These are phyloP conservation scores for Candida argentea DNA, from an alignment of 805 yeast species.

Conservation along the genomic window DNA sequence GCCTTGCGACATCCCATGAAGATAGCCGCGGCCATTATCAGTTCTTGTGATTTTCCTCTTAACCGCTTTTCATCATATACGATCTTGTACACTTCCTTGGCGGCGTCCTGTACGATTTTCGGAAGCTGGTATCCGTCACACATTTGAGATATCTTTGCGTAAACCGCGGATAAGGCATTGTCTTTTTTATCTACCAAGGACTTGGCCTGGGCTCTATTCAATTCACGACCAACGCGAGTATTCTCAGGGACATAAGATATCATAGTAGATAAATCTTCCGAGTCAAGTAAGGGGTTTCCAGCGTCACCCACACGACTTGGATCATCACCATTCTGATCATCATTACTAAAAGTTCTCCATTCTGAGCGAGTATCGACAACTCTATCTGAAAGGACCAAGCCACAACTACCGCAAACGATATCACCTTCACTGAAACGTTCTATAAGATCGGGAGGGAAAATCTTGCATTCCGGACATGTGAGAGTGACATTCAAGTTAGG, in stretches of 20 bases:
- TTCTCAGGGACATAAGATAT: slow-evolving; percentile 84
- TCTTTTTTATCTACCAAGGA: slow-evolving; percentile 82
- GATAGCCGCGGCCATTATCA: slow-evolving; percentile 94
- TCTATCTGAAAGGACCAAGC: slow-evolving; percentile 82
- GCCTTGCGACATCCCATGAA: slow-evolving; percentile 92
- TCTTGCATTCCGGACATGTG: slow-evolving; percentile 93
- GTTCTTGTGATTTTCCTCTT: slow-evolving; percentile 85
- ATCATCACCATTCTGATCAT: slow-evolving; percentile 96
- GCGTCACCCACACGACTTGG: slow-evolving; percentile 99
- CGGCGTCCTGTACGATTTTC: slow-evolving; percentile 92
- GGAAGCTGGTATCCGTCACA: slow-evolving; percentile 96
- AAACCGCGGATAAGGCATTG: slow-evolving; percentile 79
- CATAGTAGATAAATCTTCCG: slow-evolving; percentile 85
- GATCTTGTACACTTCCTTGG: slow-evolving; percentile 89
- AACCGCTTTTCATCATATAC: slow-evolving; percentile 80
- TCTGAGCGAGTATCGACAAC: slow-evolving; percentile 93
- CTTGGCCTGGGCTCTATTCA: slow-evolving; percentile 82
- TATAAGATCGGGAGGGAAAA: slow-evolving; percentile 88
- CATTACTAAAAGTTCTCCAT: slow-evolving; percentile 98
- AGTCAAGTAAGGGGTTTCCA: slow-evolving; percentile 81
- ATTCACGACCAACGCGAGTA: slow-evolving; percentile 76
- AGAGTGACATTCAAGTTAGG: slow-evolving; percentile 82
- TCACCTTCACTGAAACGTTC: slow-evolving; percentile 97
- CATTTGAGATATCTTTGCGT: slow-evolving; percentile 84
- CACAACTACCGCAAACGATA: slow-evolving; percentile 97